These are phyloP conservation scores for Podila verticillata DNA, from an alignment of 192 early-diverging fungal species.

Conservation along the genomic window DNA sequence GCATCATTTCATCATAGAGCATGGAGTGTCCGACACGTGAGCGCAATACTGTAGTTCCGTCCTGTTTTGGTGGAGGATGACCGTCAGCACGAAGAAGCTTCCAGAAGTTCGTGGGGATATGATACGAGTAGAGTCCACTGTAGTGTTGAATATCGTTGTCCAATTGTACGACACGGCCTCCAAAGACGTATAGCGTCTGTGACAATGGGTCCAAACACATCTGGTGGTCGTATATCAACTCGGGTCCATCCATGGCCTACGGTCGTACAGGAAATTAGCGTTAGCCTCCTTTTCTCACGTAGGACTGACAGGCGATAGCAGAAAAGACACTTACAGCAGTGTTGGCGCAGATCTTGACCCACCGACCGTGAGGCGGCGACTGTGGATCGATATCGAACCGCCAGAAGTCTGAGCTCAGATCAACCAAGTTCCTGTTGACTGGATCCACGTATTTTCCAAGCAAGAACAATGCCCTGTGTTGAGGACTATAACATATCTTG, in stretches of 20 bases:
- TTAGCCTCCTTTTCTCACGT: not conserved
- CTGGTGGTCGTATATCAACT: conserved; percentile 93
- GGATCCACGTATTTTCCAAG: conserved; percentile 92
- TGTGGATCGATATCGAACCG: conserved; percentile 76
- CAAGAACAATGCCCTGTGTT: conserved; percentile 77
- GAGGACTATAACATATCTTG: conserved; percentile 89
- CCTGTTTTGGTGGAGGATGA: conserved; percentile 55
- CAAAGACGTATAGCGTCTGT: conserved; percentile 88
- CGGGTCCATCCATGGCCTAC: conserved; percentile 83
- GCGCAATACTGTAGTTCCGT: conserved; percentile 65
- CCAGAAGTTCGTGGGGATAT: conserved; percentile 77
- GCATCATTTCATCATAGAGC: conserved; percentile 78
- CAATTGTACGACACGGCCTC: conserved; percentile 77
- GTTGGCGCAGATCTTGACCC: conserved; percentile 80
- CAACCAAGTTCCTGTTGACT: conserved; percentile 69
- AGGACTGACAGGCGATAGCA: not conserved
- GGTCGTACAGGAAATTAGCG: not conserved
- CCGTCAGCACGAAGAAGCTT: conserved; percentile 75
- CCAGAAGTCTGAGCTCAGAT: conserved; percentile 89
- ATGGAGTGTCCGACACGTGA: conserved; percentile 92
- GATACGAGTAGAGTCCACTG: conserved; percentile 89
- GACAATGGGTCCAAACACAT: conserved; percentile 84
- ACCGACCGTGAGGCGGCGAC: conserved; percentile 56
- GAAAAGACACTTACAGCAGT: conserved; percentile 68
- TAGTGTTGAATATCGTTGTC: conserved; percentile 78